Percentiles rank a stretch among this genome's conserved stretches.
phyloP scores from a whole-genome alignment of 495 filamentous ascomycete genomes.

The Pseudomonodictys pantanalensis region DNA sequence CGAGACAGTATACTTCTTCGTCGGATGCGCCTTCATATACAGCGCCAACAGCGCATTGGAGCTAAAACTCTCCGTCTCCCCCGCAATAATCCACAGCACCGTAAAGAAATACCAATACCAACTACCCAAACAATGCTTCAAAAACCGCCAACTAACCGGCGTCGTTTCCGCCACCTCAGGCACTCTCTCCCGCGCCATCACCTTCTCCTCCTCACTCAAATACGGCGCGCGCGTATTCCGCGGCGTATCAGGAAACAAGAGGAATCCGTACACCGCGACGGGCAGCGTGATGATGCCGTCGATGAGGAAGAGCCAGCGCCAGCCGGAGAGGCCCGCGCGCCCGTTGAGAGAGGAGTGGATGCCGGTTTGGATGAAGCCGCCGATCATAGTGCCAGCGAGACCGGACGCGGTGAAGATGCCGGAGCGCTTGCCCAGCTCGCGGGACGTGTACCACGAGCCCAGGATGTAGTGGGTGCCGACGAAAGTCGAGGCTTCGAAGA shows the following conservation, averaged over 20 bases:
- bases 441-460: conserved; percentile 64
- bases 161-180: conserved; percentile 29
- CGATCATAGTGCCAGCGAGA: conserved; percentile 46
- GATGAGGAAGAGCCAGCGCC: conserved; percentile 66
- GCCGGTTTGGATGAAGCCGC: conserved; percentile 58
- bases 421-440: conserved; percentile 62
- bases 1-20: conserved; percentile 29
- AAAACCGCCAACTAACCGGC: conserved; percentile 25
- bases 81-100: conserved; percentile 33
- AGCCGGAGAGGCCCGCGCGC: conserved; percentile 52
- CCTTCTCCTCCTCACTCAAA: conserved; percentile 30
- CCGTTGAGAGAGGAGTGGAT: conserved; percentile 56
- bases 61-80: conserved; percentile 31
- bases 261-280: conserved; percentile 52
- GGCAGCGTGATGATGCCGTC: conserved; percentile 39
- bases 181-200: conserved; percentile 29
- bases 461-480: conserved; percentile 65
- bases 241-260: conserved; percentile 60
- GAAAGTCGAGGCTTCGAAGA: conserved; percentile 59
- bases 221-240: conserved; percentile 54
- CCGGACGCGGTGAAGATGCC: conserved; percentile 45
- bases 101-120: conserved; percentile 35
- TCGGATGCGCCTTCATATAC: conserved; percentile 48
- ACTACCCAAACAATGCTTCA: conserved; percentile 30
- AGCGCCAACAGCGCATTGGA: conserved; percentile 34